Conservation (phyloP, 2,329 filamentous ascomycete genomes). For the Elsinoe arachidis region DNA sequence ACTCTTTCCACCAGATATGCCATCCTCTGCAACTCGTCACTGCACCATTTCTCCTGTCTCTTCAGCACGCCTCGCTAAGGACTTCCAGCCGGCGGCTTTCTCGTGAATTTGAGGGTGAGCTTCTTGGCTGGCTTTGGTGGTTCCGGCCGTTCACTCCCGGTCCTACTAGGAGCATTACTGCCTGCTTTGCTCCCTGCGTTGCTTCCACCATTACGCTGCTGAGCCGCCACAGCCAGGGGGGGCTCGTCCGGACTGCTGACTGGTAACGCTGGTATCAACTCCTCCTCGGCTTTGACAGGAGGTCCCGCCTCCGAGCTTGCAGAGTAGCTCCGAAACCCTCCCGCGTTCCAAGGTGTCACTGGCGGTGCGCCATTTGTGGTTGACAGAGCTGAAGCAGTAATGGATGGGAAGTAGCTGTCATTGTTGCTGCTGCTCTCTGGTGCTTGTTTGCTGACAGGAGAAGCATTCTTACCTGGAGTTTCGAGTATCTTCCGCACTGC, state of each 20-base stretch:
- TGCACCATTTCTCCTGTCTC: background rate
- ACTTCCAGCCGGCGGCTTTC: conserved; percentile 10
- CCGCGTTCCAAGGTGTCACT: conserved; percentile 20
- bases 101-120: conserved; percentile 14
- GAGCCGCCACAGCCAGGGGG: background rate
- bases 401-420: conserved; percentile 3
- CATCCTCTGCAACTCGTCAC: background rate
- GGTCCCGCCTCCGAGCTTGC: background rate
- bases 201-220: conserved; percentile 3
- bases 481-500: background rate
- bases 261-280: background rate
- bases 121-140: conserved; percentile 13
- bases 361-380: conserved; percentile 16
- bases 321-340: conserved; percentile 22
- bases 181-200: background rate
- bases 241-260: conserved; percentile 13
- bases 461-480: background rate
- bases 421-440: background rate
- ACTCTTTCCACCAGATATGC: background rate
- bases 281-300: background rate
- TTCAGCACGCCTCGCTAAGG: background rate
- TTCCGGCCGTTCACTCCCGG: conserved; percentile 4
- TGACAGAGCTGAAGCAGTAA: background rate
- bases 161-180: background rate
- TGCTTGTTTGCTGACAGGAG: background rate